Base-by-base conservation (phyloP, 441 rosid genomes). In the Biscutella laevigata region DNA sequence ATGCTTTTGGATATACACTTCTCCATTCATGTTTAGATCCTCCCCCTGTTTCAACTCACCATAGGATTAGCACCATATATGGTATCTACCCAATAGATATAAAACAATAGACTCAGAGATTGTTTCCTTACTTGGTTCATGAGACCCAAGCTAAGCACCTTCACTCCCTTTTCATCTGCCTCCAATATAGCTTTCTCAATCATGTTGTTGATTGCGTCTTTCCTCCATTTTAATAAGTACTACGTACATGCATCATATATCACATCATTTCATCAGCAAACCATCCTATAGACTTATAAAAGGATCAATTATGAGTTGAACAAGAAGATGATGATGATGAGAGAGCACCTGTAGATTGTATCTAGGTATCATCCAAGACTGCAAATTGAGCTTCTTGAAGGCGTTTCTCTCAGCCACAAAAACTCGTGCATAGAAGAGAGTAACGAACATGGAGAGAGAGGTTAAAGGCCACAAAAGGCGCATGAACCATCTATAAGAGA, bases 131-230 rank as follows among this genome's bases (percentile, higher is more conserved):
- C 96, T 82, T 84, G 94, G 64, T 88, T 85, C 64, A 81, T 35
- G 24, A 88, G 89, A 10, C 95, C 97, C 21, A 88, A 66, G 57
- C 80, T 83, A 38, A 85, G 51, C 44, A 81, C 92, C 50, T 76
- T 81, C 29, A 66, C 84, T 4, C 92, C 92, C 60, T 74, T 77
- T 9, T 20, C 20, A 21, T 88, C 77, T 4, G 97, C 97, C 64
- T 79, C 76, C 16, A 75, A 17, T 60, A 83, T 66, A 11, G 88
- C 84, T 66, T 81, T 64, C 65, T 85, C 90, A 35, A 83, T 80
- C 71, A 78, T 66, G 57, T 57, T 56, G 50, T 81, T 81, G 51
- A 86, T 78, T 2, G 87, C 38, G 49, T 66, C 78, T 19, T 50
- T 72, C 29, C 80, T 82, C 77, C 71, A 49, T 16, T 54, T 48